Conservation (phyloP, 108 stramenopile genomes). For the Pseudonitzschia pungens region DNA sequence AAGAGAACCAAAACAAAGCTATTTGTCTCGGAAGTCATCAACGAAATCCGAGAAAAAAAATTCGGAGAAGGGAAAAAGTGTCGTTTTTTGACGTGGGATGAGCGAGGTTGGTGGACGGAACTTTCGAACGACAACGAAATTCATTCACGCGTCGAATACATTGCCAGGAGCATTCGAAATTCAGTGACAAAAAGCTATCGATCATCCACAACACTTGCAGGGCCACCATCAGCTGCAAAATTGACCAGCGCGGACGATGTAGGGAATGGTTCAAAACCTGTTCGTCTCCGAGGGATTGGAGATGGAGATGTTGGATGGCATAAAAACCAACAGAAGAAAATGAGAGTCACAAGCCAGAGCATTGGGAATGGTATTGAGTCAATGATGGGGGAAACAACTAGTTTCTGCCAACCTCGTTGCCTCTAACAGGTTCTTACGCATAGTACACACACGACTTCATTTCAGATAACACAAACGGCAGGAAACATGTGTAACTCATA, state of each 20-base stretch:
- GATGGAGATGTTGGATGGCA: background rate
- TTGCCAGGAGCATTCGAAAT: background rate
- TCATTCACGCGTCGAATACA: background rate
- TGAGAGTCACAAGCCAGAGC: background rate
- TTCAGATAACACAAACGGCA: too few relatives aligned
- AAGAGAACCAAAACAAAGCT: background rate
- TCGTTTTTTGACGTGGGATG: background rate
- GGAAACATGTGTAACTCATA: too few relatives aligned
- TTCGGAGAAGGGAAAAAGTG: background rate
- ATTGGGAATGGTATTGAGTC: background rate
- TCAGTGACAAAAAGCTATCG: background rate
- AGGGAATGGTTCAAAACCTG: too few relatives aligned
- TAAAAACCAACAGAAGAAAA: background rate
- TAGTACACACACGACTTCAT: too few relatives aligned
- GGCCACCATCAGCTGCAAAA: background rate
- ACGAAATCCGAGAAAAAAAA: background rate
- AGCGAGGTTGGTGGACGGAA: conserved; percentile 1
- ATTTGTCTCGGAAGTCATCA: background rate
- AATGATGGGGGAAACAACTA: background rate
- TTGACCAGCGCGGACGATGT: background rate
- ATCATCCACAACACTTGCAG: background rate
- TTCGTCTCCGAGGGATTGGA: too few relatives aligned
- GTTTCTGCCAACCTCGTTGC: background rate
- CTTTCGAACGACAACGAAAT: background rate
- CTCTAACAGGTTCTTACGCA: too few relatives aligned